Percentiles rank a stretch among this genome's conserved stretches.
These are phyloP conservation scores for Strobilomyces echinocephalus DNA, from an alignment of 768 basidiomycete species.

Conservation along the genomic window DNA sequence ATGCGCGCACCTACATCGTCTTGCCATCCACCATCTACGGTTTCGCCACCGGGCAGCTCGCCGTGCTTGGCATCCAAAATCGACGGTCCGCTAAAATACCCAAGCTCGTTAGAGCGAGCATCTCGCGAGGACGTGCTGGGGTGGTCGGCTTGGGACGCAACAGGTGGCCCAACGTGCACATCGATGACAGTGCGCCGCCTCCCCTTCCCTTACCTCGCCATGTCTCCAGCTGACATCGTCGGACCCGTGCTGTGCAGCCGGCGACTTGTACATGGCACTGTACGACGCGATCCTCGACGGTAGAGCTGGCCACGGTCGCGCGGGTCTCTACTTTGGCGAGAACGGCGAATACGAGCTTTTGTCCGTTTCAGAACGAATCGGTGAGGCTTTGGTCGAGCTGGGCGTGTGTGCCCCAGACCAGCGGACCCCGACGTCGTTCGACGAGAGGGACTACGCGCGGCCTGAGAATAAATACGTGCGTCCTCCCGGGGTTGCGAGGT, in stretches of 20 bases:
- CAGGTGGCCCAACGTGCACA: slow-evolving; percentile 56
- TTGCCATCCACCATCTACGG: background rate
- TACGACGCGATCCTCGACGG: slow-evolving; percentile 33
- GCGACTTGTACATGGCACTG: slow-evolving; percentile 38
- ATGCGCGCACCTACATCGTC: background rate
- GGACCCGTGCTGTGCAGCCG: slow-evolving; percentile 9
- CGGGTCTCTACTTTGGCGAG: slow-evolving; percentile 49
- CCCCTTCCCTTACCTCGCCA: background rate
- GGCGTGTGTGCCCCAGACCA: background rate
- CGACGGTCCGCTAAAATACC: slow-evolving; percentile 53
- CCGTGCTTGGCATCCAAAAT: slow-evolving; percentile 38
- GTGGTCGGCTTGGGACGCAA: slow-evolving; percentile 55
- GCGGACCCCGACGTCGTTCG: slow-evolving; percentile 39
- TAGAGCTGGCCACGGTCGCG: slow-evolving; percentile 19
- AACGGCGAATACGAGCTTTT: slow-evolving; percentile 44
- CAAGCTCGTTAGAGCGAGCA: slow-evolving; percentile 37
- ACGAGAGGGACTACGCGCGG: slow-evolving; percentile 12
- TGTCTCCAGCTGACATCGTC: background rate
- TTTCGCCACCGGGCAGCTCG: slow-evolving; percentile 36
- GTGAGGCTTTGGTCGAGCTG: slow-evolving; percentile 16
- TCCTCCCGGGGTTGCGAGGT: background rate
- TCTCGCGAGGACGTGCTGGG: slow-evolving; percentile 47
- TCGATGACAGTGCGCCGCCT: slow-evolving; percentile 35
- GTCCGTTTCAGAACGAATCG: slow-evolving; percentile 38
- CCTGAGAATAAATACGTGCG: background rate